These are phyloP conservation scores for Trichocomaceae sp. DNA, from an alignment of 2,329 filamentous ascomycete genomes.

Conservation along the genomic window DNA sequence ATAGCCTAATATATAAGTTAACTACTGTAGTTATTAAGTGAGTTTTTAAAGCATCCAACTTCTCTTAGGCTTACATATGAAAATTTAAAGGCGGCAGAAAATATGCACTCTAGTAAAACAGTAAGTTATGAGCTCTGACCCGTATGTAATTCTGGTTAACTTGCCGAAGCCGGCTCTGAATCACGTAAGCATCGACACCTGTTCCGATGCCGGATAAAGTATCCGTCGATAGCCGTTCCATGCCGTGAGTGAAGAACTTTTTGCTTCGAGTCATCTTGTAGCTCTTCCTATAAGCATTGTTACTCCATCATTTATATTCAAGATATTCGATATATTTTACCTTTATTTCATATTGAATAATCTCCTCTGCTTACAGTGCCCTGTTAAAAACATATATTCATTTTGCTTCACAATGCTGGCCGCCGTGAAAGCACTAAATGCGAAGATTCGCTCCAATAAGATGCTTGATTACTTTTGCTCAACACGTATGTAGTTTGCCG, in stretches of 20 bases:
- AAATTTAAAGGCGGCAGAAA: no score
- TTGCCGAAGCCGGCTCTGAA: background rate
- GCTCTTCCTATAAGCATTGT: background rate
- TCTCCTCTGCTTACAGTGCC: background rate
- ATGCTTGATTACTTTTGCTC: conserved; percentile 12
- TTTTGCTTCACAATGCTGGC: conserved; percentile 3
- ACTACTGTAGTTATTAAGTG: no score
- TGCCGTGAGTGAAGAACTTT: background rate
- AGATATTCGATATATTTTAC: background rate
- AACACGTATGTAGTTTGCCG: conserved; percentile 5
- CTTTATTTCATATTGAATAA: background rate
- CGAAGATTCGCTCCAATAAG: conserved; percentile 13
- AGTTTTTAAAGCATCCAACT: no score
- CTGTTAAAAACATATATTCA: background rate
- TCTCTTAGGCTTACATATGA: no score
- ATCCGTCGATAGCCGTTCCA: background rate
- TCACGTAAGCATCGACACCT: background rate
- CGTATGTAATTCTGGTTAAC: no score
- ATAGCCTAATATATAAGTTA: no score
- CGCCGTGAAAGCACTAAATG: conserved; percentile 12
- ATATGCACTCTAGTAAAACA: no score
- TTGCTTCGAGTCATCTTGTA: background rate
- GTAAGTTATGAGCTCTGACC: no score
- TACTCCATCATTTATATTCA: background rate
- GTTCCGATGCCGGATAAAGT: background rate